These are phyloP conservation scores for Acanthamoeba royreba DNA, from an alignment of 208 protist genomes.

Conservation along the genomic window DNA sequence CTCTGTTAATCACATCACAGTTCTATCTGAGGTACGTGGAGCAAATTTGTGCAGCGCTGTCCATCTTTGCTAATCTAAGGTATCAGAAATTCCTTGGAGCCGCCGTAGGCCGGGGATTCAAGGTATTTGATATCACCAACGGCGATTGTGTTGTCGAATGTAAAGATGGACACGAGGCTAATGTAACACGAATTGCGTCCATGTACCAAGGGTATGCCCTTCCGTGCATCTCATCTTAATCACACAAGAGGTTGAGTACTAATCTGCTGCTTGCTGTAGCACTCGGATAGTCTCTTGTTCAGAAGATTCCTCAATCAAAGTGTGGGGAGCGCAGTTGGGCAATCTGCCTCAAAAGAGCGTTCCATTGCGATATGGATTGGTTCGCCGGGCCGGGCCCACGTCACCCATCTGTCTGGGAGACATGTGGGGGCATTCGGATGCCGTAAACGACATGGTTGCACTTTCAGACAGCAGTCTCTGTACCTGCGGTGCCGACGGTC, in stretches of 20 bases:
- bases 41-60: not conserved
- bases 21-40: not conserved
- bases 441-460: not conserved
- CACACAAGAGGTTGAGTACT: not conserved
- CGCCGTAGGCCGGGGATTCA: not conserved
- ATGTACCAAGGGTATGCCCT: not conserved
- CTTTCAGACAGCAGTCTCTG: not conserved
- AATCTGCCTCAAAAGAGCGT: not conserved
- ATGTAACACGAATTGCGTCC: not conserved
- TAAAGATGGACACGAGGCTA: slow-evolving; percentile 15
- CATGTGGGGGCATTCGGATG: slow-evolving; percentile 21
- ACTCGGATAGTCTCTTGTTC: slow-evolving; percentile 38
- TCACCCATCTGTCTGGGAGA: not conserved
- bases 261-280: not conserved
- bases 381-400: not conserved
- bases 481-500: not conserved
- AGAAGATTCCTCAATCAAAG: slow-evolving; percentile 6
- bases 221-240: not conserved
- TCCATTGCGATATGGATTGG: not conserved
- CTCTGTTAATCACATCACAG: not conserved
- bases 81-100: not conserved
- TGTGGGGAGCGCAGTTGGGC: slow-evolving; percentile 1
- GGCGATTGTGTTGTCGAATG: not conserved
- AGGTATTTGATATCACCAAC: not conserved
- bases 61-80: not conserved